Base-by-base conservation (phyloP, 495 filamentous ascomycete species). In the Aspergillus ellipticus region DNA sequence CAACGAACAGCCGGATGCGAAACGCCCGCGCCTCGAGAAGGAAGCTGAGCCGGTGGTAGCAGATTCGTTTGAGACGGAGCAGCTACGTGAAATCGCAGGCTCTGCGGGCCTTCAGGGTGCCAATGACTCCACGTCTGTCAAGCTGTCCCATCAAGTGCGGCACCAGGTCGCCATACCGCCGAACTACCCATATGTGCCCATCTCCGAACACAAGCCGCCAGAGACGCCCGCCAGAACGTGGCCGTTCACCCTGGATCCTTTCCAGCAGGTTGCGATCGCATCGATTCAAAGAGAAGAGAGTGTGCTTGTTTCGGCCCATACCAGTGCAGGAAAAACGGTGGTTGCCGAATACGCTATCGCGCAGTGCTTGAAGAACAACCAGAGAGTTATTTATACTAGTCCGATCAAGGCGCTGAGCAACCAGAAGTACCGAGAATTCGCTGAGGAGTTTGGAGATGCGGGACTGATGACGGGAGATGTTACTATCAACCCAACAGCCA, bases 401-500 rank as follows among this genome's bases (percentile, higher is more conserved):
- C 94, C 94, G 1, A 97, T 98, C 76, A 98, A 98, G 70, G 94
- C 94, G 20, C 77, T 98, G 67, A 96, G 92, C 68, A 98, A 98
- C 66, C 94, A 98, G 69, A 98, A 98, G 62, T 98, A 96, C 69
- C 81, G 94, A 76, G 94, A 98, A 70, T 98, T 98, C 70, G 82
- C 83, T 35, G 91, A 88, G 31, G 92, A 96, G 51, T 98, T 98
- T 74, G 92, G 92, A 39, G 94, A 98, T 70, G 94, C 96, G 53
- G 94, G 94, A 33, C 78, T 98, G 56, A 98, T 98, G 94, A 98
- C 94, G 3, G 94, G 94, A 62, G 94, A 98, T 81, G 95, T 95
- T 54, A 98, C 94, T 24, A 98, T 97, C 74, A 98, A 98, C 65
- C 95, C 95, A 33, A 97, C 94, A 2, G 94, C 94, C 41, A 96